These are phyloP conservation scores for Lactuca saligna DNA, from an alignment of 129 eudicot genomes.

Conservation along the genomic window DNA sequence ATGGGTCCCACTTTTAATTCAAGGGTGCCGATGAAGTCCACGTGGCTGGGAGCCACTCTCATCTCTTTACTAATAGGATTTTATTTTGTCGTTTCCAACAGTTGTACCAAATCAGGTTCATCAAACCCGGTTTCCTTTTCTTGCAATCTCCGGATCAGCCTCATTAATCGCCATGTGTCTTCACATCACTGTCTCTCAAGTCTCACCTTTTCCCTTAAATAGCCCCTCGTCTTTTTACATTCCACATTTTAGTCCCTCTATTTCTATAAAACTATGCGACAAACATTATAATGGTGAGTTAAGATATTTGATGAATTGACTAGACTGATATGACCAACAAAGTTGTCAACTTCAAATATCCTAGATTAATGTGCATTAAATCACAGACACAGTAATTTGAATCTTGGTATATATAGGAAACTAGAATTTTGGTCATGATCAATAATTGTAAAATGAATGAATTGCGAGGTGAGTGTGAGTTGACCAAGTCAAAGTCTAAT, in stretches of 20 bases:
- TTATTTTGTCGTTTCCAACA: constrained; percentile 35
- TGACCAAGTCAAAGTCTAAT: not conserved
- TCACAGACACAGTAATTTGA: not conserved
- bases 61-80: constrained; percentile 25
- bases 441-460: not conserved
- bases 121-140: constrained; percentile 34
- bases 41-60: constrained; percentile 8
- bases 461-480: not conserved
- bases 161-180: constrained; percentile 49
- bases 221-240: not conserved
- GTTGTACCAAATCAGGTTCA: constrained; percentile 43
- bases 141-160: constrained; percentile 58
- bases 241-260: constrained; percentile 9
- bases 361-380: not conserved
- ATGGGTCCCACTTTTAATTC: constrained; percentile 8
- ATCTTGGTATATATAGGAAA: not conserved
- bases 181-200: constrained; percentile 9
- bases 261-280: not conserved
- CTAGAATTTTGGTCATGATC: too few relatives aligned
- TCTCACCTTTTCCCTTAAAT: not conserved
- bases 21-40: constrained; percentile 13
- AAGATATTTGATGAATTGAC: not conserved
- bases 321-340: not conserved
- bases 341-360: not conserved
- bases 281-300: not conserved